Evolutionary conservation across 306 rosid species (phyloP).

Genomic region (Medicago arabica): DNA sequence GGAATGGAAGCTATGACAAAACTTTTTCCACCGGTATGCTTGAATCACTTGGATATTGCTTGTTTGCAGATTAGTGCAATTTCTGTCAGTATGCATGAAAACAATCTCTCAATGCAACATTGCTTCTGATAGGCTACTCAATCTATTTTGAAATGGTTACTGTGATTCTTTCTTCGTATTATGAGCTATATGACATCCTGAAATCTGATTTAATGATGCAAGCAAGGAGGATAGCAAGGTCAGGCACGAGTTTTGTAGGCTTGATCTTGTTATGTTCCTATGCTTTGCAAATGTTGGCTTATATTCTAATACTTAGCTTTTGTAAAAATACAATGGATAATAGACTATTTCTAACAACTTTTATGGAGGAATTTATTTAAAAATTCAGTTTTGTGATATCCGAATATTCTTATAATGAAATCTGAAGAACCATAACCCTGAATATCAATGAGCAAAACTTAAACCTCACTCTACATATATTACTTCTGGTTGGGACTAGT

Average conservation of each 20-base stretch:
- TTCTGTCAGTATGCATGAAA: constrained; percentile 30
- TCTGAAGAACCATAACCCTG: background rate
- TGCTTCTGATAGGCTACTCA: background rate
- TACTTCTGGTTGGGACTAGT: constrained; percentile 5
- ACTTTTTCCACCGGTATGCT: constrained; percentile 71
- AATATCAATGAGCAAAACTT: background rate
- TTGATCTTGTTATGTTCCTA: background rate
- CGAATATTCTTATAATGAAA: background rate
- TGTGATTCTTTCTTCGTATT: background rate
- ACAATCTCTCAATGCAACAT: constrained; percentile 3
- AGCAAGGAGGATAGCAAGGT: constrained; percentile 3
- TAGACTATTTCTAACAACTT: background rate
- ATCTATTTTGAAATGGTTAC: background rate
- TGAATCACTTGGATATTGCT: constrained; percentile 18
- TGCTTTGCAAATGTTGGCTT: background rate
- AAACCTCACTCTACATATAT: background rate
- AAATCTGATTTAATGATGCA: constrained; percentile 23
- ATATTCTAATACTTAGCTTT: background rate
- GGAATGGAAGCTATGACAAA: constrained; percentile 86
- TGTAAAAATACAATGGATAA: background rate
- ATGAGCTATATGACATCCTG: background rate
- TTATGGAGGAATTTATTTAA: background rate
- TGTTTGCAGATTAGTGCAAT: constrained; percentile 28
- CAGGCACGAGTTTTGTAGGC: background rate
- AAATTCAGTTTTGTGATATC: background rate